Evolutionary conservation across 148 eudicot genomes (phyloP), one percentile per base, ranked within the genome.

Genomic region (Nepenthes gracilis): DNA sequence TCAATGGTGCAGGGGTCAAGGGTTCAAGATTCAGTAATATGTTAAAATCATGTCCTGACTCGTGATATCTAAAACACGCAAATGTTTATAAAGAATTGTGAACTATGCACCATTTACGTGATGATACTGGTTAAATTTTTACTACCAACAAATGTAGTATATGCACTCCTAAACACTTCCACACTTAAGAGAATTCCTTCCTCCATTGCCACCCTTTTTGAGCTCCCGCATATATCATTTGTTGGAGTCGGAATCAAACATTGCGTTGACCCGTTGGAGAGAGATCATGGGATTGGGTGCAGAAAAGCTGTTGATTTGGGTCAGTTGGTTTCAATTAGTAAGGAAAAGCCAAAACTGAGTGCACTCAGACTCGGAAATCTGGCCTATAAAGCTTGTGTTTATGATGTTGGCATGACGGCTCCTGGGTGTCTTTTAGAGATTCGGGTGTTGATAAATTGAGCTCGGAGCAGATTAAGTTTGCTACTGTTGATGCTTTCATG

Each of bases 281-380:
- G 57, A 13, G 75, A 65, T 33, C 65, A 71, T 35, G 75, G 75
- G 15, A 56, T 71, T 12, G 49, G 12, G 45, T 60, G 65, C 15
- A 43, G 75, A 12, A 72, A 72, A 4, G 58, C 66, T 47, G 62
- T 66, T 4, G 70, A 72, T 57, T 66, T 72, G 36, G 66, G 54
- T 10, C n/a, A 56, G 53, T 15, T 72, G 45, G 67, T 49, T 10
- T 61, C 58, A 6, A 23, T 10, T 49, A 12, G 13, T 0, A 61
- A 11, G 13, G 47, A 43, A 9, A 55, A 37, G 37, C 47, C 32
- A 14, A 14, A 64, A 11, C 5, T 64, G 15, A 33, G 47, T 10
- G 67, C 38, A 2, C 48, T 47, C 63, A 69, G 69, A 10, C 37
- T 73, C 36, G 52, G 40, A 37, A 72, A 68, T 54, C 55, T 73